Base-by-base conservation (phyloP, 2,329 filamentous ascomycete species). In the Colletotrichum plurivorum region DNA sequence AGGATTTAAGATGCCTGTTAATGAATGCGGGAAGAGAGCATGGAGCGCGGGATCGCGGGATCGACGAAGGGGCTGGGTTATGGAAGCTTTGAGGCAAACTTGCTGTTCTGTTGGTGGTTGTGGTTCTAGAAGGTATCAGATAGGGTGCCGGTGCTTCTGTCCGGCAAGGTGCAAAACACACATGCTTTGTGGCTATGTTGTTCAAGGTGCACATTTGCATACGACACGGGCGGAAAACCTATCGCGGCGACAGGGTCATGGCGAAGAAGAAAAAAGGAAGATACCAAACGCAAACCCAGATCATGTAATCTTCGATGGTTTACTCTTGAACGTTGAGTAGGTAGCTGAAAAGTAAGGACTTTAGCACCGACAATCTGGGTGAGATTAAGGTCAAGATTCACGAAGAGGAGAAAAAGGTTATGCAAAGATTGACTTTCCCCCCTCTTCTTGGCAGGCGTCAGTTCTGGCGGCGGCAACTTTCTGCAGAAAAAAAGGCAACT, bases 121-220 rank as follows among this genome's bases (percentile, higher is more conserved):
- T 43, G 60, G 62, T 68, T 68, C 65, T 59, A 58, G 60, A 65
- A 68, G 25, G 22, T 25, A 25, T 25, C 20, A 43, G 20, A 3
- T 22, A 22, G 20, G 22, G 1, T 25, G 20, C 13, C 20, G 45
- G 25, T 27, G 25, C 41, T 25, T 41, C 18, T 45, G 18, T n/a
- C 8, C 16, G n/a, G n/a, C 18, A 22, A 22, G 16, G 46, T 7
- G 12, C 18, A n/a, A n/a, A 15, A 15, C 10, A 15, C 5, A n/a
- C 41, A 43, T 43, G 13, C 20, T 12, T 16, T 22, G 46, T 4
- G n/a, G 6, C 18, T 49, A 22, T 20, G 9, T 39, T 48, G 20
- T 13, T 31, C 5, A 16, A 52, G 49, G 49, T 31, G 49, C 49
- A 52, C 49, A 31, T 16, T 9, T 52, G 49, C 20, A 18, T n/a